Percentiles rank a stretch among this genome's conserved stretches.
Conservation (phyloP, 345 rosid species). For the Raphanus sativus region DNA sequence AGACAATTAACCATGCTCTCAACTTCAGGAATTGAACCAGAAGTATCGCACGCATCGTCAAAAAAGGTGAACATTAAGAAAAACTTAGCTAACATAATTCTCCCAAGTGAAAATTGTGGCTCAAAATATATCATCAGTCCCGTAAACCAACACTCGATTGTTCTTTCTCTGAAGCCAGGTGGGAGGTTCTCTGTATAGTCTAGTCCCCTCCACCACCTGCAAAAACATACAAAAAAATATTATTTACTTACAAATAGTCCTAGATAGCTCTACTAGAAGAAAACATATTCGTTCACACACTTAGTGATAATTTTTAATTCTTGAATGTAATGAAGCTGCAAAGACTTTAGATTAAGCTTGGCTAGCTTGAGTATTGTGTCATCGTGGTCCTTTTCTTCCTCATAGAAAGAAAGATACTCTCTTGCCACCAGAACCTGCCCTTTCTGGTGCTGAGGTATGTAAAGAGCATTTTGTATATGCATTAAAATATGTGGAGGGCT, state of each 20-base stretch:
- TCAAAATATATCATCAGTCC: not conserved
- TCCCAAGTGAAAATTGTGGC: slow-evolving; percentile 23
- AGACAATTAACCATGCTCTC: slow-evolving; percentile 2
- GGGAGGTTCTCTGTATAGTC: not conserved
- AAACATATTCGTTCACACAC: not conserved
- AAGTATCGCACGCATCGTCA: slow-evolving; percentile 15
- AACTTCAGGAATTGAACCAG: slow-evolving; percentile 12
- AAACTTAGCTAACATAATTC: slow-evolving; percentile 22
- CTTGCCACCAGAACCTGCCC: not conserved
- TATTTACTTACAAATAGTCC: not conserved
- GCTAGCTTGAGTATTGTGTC: slow-evolving; percentile 10
- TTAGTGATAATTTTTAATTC: slow-evolving; percentile 22
- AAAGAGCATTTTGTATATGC: slow-evolving; percentile 9
- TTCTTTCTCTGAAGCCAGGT: slow-evolving; percentile 7
- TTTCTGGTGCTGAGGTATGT: slow-evolving; percentile 16
- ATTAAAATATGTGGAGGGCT: not conserved
- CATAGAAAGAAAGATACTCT: slow-evolving; percentile 15
- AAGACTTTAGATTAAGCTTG: slow-evolving; percentile 12
- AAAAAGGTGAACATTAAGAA: not conserved
- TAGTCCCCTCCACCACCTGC: slow-evolving; percentile 20
- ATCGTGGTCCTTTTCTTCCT: slow-evolving; percentile 7
- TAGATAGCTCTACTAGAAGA: not conserved
- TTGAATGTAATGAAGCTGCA: slow-evolving; percentile 16
- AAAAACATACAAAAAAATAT: not conserved
- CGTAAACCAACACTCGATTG: not conserved